Percentiles rank a stretch among this genome's conserved stretches.
These are phyloP conservation scores for Anthostomella pinea DNA, from an alignment of 2,329 filamentous ascomycete genomes.

Conservation along the genomic window DNA sequence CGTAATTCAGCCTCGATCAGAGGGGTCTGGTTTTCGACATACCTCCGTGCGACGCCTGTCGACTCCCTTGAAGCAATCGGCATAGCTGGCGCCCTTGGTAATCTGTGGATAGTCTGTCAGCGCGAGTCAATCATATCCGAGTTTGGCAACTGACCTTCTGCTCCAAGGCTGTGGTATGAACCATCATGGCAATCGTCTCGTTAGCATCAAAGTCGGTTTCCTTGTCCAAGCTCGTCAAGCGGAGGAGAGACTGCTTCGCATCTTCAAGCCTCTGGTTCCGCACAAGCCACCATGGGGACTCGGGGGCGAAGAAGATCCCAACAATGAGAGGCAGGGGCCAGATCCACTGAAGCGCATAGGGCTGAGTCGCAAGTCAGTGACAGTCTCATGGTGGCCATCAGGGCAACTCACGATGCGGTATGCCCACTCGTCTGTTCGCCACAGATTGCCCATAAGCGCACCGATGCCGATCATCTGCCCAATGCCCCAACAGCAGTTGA, in stretches of 20 bases:
- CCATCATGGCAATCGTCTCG: conserved; percentile 89
- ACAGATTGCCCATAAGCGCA: conserved; percentile 67
- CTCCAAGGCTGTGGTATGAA: conserved; percentile 81
- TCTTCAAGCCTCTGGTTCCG: conserved; percentile 62
- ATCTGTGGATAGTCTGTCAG: conserved; percentile 43
- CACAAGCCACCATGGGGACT: conserved; percentile 75
- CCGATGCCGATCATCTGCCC: conserved; percentile 71
- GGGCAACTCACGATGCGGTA: conserved; percentile 46
- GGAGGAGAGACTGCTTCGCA: conserved; percentile 63
- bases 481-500: conserved; percentile 77
- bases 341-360: conserved; percentile 75
- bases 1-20: conserved; percentile 1
- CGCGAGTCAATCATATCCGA: background rate
- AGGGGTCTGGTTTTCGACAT: conserved; percentile 19
- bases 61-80: conserved; percentile 79
- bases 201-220: conserved; percentile 76
- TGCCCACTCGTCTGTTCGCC: conserved; percentile 64
- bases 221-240: conserved; percentile 59
- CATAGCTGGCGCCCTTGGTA: conserved; percentile 69
- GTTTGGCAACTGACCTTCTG: conserved; percentile 41
- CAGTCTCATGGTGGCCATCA: background rate
- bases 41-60: conserved; percentile 78
- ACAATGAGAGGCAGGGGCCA: conserved; percentile 68
- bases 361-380: conserved; percentile 31
- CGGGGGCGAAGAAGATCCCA: conserved; percentile 66